Conservation (phyloP, 768 basidiomycete species). For the Steccherinum ochraceum region DNA sequence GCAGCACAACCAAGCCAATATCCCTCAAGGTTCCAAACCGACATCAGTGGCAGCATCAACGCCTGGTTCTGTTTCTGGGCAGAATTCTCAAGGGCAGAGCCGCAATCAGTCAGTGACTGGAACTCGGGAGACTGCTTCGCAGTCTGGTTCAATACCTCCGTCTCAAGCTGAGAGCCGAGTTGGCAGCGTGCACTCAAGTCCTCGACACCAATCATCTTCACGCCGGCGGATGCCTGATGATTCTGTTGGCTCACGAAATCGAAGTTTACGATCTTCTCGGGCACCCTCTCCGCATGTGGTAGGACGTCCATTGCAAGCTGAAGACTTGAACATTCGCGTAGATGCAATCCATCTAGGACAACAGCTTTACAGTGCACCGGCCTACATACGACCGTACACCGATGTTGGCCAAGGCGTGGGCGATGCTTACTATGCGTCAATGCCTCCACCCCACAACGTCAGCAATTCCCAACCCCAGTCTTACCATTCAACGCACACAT, state of each 20-base stretch:
- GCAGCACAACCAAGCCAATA: conserved; percentile 4
- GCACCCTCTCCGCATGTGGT: conserved; percentile 8
- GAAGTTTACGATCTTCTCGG: conserved; percentile 8
- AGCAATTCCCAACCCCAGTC: not conserved
- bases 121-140: conserved; percentile 10
- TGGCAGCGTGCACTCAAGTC: conserved; percentile 45
- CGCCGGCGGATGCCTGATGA: conserved; percentile 38
- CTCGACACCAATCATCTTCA: conserved; percentile 25
- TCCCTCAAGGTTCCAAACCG: conserved; percentile 1
- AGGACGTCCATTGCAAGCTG: not conserved
- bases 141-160: conserved; percentile 32
- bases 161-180: conserved; percentile 40
- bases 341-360: not conserved
- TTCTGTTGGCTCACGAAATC: conserved; percentile 5
- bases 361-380: not conserved
- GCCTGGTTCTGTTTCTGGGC: conserved; percentile 26
- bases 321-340: not conserved
- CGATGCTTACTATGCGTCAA: not conserved
- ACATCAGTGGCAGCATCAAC: conserved; percentile 16
- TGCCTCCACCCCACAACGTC: not conserved
- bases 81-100: conserved; percentile 32
- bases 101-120: conserved; percentile 23
- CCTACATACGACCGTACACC: not conserved
- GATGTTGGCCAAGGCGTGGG: not conserved
- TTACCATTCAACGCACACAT: not conserved